Percentiles rank a stretch among this genome's conserved stretches.
These are phyloP conservation scores for Vitis cinerea DNA, from an alignment of 164 flowering plant genomes.

Conservation along the genomic window DNA sequence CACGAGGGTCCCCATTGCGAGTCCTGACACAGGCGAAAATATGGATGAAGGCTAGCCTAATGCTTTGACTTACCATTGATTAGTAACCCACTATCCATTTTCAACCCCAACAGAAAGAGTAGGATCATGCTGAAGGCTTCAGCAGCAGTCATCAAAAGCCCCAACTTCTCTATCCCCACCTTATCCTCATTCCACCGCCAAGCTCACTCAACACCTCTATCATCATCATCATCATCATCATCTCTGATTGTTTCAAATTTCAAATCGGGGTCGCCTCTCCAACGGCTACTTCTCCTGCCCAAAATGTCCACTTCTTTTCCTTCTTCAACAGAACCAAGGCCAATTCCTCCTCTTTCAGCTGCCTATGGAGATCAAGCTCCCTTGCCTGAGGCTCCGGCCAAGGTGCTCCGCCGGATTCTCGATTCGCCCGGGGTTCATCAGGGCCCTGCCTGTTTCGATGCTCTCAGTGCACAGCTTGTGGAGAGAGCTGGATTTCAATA, in stretches of 20 bases:
- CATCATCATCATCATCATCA: slow-evolving; percentile 10
- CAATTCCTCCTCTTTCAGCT: background rate
- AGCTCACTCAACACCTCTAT: background rate
- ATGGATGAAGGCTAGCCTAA: too few relatives aligned
- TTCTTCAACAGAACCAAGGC: too few relatives aligned
- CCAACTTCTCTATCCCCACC: too few relatives aligned
- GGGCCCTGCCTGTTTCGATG: slow-evolving; percentile 95
- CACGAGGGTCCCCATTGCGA: too few relatives aligned
- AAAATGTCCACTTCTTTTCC: background rate
- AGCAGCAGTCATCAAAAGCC: too few relatives aligned
- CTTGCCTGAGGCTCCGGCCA: slow-evolving; percentile 39
- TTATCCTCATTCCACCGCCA: slow-evolving; percentile 5
- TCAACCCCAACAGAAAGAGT: too few relatives aligned
- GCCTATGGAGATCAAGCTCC: slow-evolving; percentile 4
- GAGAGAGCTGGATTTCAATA: slow-evolving; percentile 71
- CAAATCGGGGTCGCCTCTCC: slow-evolving; percentile 13
- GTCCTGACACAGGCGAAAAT: too few relatives aligned
- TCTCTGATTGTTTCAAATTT: slow-evolving; percentile 10
- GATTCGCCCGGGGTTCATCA: slow-evolving; percentile 74
- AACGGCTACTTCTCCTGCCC: slow-evolving; percentile 10
- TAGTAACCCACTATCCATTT: too few relatives aligned
- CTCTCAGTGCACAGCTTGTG: slow-evolving; percentile 88
- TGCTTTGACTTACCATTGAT: too few relatives aligned
- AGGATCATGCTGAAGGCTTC: too few relatives aligned
- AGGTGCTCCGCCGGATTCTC: slow-evolving; percentile 64